Evolutionary conservation across 2,329 filamentous ascomycete genomes (phyloP).

Genomic region (Fusarium sp.): DNA sequence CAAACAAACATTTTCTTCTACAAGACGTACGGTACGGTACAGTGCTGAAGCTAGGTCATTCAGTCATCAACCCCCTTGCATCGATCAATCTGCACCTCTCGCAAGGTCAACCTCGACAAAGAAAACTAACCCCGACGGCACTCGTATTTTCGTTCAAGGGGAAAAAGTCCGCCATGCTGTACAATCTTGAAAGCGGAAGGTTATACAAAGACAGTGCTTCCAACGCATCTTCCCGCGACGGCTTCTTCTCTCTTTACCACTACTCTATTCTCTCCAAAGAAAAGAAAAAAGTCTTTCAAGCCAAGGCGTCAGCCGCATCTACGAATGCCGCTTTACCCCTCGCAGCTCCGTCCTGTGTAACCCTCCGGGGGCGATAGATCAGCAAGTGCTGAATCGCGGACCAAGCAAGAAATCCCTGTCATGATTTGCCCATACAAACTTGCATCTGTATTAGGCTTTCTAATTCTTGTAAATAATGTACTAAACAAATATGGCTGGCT

Average conservation of each 20-base stretch:
- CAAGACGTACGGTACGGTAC: not conserved
- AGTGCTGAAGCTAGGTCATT: not conserved
- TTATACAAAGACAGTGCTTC: conserved; percentile 3
- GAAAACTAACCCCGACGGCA: not conserved
- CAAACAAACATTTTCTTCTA: not conserved
- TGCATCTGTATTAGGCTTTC: not conserved
- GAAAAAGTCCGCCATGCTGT: not conserved
- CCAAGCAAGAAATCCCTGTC: not conserved
- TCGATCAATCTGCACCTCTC: not conserved
- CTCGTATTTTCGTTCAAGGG: not conserved
- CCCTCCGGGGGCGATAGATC: conserved; percentile 6
- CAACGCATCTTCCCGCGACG: not conserved
- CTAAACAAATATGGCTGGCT: conserved; percentile 25
- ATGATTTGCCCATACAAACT: not conserved
- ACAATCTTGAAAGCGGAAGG: not conserved
- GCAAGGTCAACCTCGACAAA: not conserved
- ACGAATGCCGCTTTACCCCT: conserved; percentile 28
- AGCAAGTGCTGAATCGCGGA: not conserved
- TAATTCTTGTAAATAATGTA: conserved; percentile 1
- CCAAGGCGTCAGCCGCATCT: conserved; percentile 22
- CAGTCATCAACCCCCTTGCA: not conserved
- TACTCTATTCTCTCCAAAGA: not conserved
- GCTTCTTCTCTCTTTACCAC: not conserved
- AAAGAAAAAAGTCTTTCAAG: not conserved
- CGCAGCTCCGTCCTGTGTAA: conserved; percentile 34